Base-by-base conservation (phyloP, 306 rosid genomes). In the Pterocarpus santalinus region DNA sequence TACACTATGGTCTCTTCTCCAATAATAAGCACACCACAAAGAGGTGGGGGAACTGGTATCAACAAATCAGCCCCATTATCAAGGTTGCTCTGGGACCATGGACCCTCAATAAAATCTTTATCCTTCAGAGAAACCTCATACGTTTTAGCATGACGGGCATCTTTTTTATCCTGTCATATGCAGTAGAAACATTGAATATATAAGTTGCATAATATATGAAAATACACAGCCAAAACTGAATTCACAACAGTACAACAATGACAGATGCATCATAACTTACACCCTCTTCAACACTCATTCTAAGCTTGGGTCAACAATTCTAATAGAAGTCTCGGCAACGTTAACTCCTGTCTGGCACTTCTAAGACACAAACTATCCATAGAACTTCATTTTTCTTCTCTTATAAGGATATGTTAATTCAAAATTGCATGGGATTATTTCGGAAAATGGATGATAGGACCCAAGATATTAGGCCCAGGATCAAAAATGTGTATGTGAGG, bases 1-100 rank as follows among this genome's bases (percentile, higher is more conserved):
- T 96, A 96, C 63, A 93, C 98, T 78, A 96, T 96, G 69, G 97
- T 96, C 85, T 96, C 99, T 84, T 96, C 98, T 81, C 99, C 99
- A 53, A 96, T 88, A 83, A 96, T 93, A 82, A 96, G 89, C 78
- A 96, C 99, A 5, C 99, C 99, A 46, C 98, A 96, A n/a, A 96
- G 94, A 46, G 99, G 99, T 17, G 97, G 92, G 74, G 99, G 99
- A 69, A 96, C 99, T 1, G 99, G 98, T 84, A 96, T 96, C 68
- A 96, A 86, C 76, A 96, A 83, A 72, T 91, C 94, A 81, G 99
- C 98, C 61, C 99, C 99, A 83, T 93, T 93, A 83, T 96, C 99
- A 72, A 96, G 98, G 80, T 94, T 93, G 91, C 89, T 93, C 68
- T 88, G 98, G 36, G 98, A 84, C 99, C 97, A 96, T 36, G 99